A percentile compares a stretch with the other conserved stretches of the same genome.
phyloP scores from a whole-genome alignment of 129 eudicot genomes.

The Logfia minima region DNA sequence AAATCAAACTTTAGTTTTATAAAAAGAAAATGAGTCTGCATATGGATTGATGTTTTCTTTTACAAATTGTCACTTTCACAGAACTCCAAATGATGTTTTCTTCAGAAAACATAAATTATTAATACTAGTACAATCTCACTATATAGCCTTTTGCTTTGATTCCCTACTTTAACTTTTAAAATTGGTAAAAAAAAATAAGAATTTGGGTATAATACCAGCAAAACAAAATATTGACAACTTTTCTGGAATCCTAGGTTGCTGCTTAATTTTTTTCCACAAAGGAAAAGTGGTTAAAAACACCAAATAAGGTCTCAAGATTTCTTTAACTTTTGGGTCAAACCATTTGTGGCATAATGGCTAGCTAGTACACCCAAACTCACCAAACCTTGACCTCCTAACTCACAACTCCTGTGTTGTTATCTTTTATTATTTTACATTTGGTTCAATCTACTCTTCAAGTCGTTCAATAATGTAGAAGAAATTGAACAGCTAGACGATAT shows the following conservation, averaged over 20 bases:
- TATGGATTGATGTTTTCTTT: constrained; percentile 46
- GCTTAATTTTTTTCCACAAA: constrained; percentile 27
- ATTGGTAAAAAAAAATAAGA: constrained; percentile 13
- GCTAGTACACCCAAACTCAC: constrained; percentile 12
- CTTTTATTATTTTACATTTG: neutral
- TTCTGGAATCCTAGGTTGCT: constrained; percentile 70
- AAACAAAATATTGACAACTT: constrained; percentile 36
- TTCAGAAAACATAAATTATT: constrained; percentile 30
- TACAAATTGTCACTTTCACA: constrained; percentile 35
- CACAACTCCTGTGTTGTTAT: neutral
- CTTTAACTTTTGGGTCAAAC: constrained; percentile 64
- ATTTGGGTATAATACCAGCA: constrained; percentile 26
- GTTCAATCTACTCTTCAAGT: neutral
- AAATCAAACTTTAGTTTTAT: constrained; percentile 21
- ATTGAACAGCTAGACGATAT: neutral
- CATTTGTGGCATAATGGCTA: constrained; percentile 19
- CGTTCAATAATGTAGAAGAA: neutral
- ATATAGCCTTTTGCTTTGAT: constrained; percentile 42
- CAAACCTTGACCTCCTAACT: constrained; percentile 2
- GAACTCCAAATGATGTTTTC: constrained; percentile 30
- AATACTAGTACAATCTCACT: constrained; percentile 20
- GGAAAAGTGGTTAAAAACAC: constrained; percentile 20
- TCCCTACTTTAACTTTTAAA: constrained; percentile 42
- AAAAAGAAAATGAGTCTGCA: constrained; percentile 24
- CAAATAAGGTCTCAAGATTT: constrained; percentile 30